These are phyloP conservation scores for Neurospora cerealis DNA, from an alignment of 495 filamentous ascomycete genomes.

Conservation along the genomic window DNA sequence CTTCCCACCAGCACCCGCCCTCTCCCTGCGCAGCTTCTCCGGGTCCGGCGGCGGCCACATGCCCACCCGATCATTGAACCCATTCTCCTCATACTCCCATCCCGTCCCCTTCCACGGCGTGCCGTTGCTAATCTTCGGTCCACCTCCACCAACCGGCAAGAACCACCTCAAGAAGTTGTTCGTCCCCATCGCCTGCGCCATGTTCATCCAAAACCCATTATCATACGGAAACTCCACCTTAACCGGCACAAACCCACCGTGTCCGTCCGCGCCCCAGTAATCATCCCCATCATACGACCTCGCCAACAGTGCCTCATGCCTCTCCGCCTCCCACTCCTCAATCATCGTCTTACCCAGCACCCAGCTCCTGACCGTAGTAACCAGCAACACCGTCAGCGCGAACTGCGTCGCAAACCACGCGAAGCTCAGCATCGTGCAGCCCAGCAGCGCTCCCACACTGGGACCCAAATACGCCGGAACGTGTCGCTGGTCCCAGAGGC, in stretches of 20 bases:
- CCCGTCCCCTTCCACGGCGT: slow-evolving; percentile 29
- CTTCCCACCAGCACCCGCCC: slow-evolving; percentile 15
- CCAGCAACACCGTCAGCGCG: slow-evolving; percentile 54
- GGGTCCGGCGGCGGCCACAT: slow-evolving; percentile 87
- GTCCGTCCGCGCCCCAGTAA: slow-evolving; percentile 15
- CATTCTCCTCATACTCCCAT: slow-evolving; percentile 71
- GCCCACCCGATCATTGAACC: slow-evolving; percentile 60
- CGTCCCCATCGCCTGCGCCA: slow-evolving; percentile 74
- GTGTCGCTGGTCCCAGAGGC: slow-evolving; percentile 56
- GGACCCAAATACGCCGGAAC: slow-evolving; percentile 81
- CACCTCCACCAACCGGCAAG: slow-evolving; percentile 32
- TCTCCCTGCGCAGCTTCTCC: slow-evolving; percentile 54
- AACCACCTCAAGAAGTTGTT: slow-evolving; percentile 69
- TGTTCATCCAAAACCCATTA: slow-evolving; percentile 80
- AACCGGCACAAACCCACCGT: slow-evolving; percentile 45
- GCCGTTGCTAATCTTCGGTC: slow-evolving; percentile 18
- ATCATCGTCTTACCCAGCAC: slow-evolving; percentile 62
- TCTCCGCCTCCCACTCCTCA: slow-evolving; percentile 86
- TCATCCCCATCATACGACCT: slow-evolving; percentile 41
- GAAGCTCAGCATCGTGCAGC: slow-evolving; percentile 56
- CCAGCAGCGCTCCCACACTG: slow-evolving; percentile 45
- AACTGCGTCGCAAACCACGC: slow-evolving; percentile 54
- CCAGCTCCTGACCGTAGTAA: slow-evolving; percentile 33
- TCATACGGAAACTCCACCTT: slow-evolving; percentile 84
- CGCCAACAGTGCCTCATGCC: slow-evolving; percentile 69